Conservation (phyloP, 768 basidiomycete species). For the Auricularia heimuer region DNA sequence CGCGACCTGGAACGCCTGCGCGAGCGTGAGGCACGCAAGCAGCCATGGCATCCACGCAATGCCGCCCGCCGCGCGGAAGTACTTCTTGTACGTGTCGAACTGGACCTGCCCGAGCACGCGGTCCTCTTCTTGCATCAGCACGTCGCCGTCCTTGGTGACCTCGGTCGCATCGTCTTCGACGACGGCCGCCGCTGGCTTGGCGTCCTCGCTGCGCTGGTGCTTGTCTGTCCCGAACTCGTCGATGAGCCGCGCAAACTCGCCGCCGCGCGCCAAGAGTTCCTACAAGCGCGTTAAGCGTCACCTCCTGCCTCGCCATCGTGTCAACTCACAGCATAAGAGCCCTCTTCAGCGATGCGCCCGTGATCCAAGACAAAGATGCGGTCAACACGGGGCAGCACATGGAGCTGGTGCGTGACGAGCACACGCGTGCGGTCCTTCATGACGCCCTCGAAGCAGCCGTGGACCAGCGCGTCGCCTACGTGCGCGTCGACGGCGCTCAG, state of each 20-base stretch:
- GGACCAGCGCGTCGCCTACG: constrained; percentile 57
- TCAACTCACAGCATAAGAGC: constrained; percentile 14
- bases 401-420: constrained; percentile 17
- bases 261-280: constrained; percentile 36
- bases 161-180: constrained; percentile 10
- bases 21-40: constrained; percentile 32
- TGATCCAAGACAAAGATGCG: constrained; percentile 15
- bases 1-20: constrained; percentile 45
- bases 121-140: constrained; percentile 45
- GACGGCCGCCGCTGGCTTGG: constrained; percentile 15
- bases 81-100: constrained; percentile 39
- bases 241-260: constrained; percentile 41
- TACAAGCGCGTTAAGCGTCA: constrained; percentile 13
- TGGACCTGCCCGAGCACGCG: constrained; percentile 43
- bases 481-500: constrained; percentile 72
- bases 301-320: background rate
- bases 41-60: constrained; percentile 37
- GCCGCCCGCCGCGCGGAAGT: constrained; percentile 38
- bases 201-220: constrained; percentile 13
- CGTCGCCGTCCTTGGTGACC: constrained; percentile 28
- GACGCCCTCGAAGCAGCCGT: constrained; percentile 32
- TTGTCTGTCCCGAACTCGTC: constrained; percentile 39
- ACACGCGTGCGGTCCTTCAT: constrained; percentile 19
- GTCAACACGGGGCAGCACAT: constrained; percentile 10
- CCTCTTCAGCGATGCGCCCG: constrained; percentile 21